Evolutionary conservation across 495 filamentous ascomycete genomes (phyloP).

Genomic region (Aspergillus mulundensis): DNA sequence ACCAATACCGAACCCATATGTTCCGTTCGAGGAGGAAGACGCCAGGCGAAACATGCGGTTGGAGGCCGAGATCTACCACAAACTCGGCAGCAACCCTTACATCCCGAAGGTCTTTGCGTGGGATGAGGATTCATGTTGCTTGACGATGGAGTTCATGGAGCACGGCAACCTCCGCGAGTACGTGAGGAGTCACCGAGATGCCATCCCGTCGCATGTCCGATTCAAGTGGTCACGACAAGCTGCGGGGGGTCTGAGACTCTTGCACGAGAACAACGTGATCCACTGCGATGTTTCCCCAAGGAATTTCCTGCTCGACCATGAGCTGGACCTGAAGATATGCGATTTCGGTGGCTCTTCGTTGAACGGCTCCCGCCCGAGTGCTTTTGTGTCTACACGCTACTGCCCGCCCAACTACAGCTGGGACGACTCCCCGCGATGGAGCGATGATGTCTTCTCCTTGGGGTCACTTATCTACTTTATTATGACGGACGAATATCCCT

Average conservation of each 20-base stretch:
- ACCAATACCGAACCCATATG: no score
- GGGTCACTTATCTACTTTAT: neutral
- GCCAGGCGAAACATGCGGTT: no score
- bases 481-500: neutral
- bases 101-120: neutral
- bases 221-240: neutral
- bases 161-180: slow-evolving; percentile 3
- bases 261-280: neutral
- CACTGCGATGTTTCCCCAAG: slow-evolving; percentile 9
- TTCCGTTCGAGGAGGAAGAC: no score
- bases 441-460: neutral
- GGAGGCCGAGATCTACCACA: slow-evolving; percentile 4
- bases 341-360: slow-evolving; percentile 1
- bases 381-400: neutral
- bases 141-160: slow-evolving; percentile 3
- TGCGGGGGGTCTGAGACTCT: neutral
- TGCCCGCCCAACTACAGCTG: neutral
- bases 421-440: neutral
- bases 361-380: neutral
- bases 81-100: neutral
- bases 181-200: neutral
- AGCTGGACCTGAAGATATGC: neutral
- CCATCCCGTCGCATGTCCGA: neutral
- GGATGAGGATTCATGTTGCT: neutral
- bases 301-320: slow-evolving; percentile 1